Conservation (phyloP, 805 yeast genomes). For the Candida ipomoeae region DNA sequence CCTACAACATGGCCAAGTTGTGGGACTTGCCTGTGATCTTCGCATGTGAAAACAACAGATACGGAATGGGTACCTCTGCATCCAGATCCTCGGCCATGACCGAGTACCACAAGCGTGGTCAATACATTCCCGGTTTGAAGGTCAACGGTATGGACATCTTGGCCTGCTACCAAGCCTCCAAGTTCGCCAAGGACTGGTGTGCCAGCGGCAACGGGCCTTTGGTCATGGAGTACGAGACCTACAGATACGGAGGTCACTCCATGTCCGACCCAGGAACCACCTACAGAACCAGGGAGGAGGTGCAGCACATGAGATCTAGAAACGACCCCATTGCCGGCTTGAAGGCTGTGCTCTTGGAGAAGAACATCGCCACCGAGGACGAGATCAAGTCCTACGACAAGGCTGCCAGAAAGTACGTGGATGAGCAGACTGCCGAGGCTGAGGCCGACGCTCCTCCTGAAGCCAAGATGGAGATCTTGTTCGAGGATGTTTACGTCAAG, state of each 20-base stretch:
- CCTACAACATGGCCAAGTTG: slow-evolving; percentile 98
- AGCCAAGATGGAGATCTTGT: slow-evolving; percentile 88
- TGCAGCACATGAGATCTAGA: slow-evolving; percentile 98
- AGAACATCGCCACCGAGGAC: slow-evolving; percentile 84
- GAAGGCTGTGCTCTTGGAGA: slow-evolving; percentile 79
- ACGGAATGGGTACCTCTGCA: slow-evolving; percentile 99
- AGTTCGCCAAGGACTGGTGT: slow-evolving; percentile 96
- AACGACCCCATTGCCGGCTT: slow-evolving; percentile 97
- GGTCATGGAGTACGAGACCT: slow-evolving; percentile 95
- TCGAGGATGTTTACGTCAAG: slow-evolving; percentile 94
- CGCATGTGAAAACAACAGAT: slow-evolving; percentile 98
- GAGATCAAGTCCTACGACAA: slow-evolving; percentile 94
- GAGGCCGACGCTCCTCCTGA: slow-evolving; percentile 94
- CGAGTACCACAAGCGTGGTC: slow-evolving; percentile 98
- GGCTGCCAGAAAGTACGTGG: slow-evolving; percentile 93
- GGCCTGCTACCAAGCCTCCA: slow-evolving; percentile 93
- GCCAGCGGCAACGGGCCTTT: slow-evolving; percentile 92
- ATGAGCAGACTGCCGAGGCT: slow-evolving; percentile 89
- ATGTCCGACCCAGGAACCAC: slow-evolving; percentile 99
- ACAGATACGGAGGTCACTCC: slow-evolving; percentile 99
- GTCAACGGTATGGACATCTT: slow-evolving; percentile 98
- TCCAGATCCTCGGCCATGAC: slow-evolving; percentile 94
- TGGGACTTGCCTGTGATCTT: slow-evolving; percentile 95
- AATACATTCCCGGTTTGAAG: slow-evolving; percentile 97
- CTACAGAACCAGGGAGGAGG: slow-evolving; percentile 99